Conservation (phyloP, 306 rosid genomes). For the Trifolium fragiferum region DNA sequence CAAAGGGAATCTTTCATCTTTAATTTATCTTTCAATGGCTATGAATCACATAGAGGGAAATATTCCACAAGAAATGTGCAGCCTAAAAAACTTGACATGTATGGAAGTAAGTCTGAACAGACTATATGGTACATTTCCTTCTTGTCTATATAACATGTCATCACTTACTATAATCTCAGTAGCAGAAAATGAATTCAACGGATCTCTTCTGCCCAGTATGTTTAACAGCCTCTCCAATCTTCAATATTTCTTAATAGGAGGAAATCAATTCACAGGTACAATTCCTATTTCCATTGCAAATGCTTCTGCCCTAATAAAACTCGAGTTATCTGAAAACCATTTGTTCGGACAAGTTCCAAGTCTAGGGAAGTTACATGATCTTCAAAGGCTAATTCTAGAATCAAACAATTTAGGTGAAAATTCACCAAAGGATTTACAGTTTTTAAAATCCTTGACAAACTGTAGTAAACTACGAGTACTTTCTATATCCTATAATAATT, state of each 20-base stretch:
- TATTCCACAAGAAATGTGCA: conserved; percentile 8
- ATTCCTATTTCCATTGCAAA: conserved; percentile 46
- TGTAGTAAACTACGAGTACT: neutral
- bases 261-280: conserved; percentile 10
- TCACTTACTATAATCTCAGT: neutral
- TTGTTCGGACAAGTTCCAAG: conserved; percentile 17
- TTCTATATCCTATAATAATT: neutral
- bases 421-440: conserved; percentile 9
- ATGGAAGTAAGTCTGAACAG: neutral
- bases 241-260: rapidly evolving
- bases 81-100: neutral
- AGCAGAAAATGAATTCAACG: neutral
- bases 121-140: conserved; percentile 17
- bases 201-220: conserved; percentile 20
- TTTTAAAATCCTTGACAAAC: conserved; percentile 7
- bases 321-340: neutral
- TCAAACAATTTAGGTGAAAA: neutral
- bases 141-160: conserved; percentile 10
- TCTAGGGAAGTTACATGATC: conserved; percentile 4
- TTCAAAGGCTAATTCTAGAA: neutral
- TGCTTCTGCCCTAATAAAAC: neutral
- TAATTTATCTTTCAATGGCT: conserved; percentile 26
- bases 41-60: neutral
- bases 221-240: conserved; percentile 41
- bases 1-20: neutral